Conservation (phyloP, 2,329 filamentous ascomycete genomes). For the Colletotrichum sp. region DNA sequence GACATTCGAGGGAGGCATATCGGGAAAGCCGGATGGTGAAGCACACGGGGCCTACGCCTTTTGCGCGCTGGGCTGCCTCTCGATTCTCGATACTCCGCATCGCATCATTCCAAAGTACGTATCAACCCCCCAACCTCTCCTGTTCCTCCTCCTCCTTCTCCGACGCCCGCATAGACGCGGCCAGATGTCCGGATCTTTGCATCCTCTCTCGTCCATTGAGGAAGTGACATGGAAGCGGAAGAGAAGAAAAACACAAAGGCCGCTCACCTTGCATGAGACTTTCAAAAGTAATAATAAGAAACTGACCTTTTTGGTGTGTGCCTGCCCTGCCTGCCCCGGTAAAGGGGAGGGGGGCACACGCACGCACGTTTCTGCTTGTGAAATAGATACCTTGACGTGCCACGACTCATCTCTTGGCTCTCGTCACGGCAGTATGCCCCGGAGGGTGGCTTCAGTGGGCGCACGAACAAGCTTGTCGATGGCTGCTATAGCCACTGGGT, state of each 20-base stretch:
- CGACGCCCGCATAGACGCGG: neutral
- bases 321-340: neutral
- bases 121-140: neutral
- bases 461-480: slow-evolving; percentile 97
- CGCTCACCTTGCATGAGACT: neutral
- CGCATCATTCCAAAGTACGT: slow-evolving; percentile 73
- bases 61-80: slow-evolving; percentile 87
- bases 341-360: slow-evolving; percentile 21
- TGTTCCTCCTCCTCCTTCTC: neutral
- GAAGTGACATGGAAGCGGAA: slow-evolving; percentile 35
- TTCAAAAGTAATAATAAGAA: neutral
- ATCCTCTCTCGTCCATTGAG: slow-evolving; percentile 32
- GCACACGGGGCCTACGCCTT: slow-evolving; percentile 97
- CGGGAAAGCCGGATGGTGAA: slow-evolving; percentile 82
- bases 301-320: neutral
- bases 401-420: slow-evolving; percentile 82
- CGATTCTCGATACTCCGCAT: slow-evolving; percentile 81
- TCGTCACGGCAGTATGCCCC: slow-evolving; percentile 87
- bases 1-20: slow-evolving; percentile 94
- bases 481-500: slow-evolving; percentile 99
- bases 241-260: neutral
- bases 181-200: neutral
- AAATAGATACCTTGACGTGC: slow-evolving; percentile 74
- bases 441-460: slow-evolving; percentile 90
- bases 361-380: slow-evolving; percentile 23